phyloP scores from a whole-genome alignment of 2,329 filamentous ascomycete genomes.

The Sphaerulina vaccinii region DNA sequence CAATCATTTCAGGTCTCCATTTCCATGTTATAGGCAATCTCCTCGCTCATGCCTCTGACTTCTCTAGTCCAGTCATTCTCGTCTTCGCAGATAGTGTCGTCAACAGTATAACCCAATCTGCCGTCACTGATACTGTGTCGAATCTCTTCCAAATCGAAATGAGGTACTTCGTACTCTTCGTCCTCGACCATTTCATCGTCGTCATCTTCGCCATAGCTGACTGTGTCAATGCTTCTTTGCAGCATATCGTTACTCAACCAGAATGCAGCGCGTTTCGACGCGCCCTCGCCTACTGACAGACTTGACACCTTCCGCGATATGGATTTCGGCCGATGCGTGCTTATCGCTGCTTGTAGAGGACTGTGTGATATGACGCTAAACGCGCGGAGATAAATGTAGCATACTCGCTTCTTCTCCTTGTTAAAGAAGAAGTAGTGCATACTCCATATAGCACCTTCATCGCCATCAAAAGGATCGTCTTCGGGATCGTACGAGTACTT shows the following conservation, averaged over 20 bases:
- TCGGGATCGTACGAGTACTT: constrained; percentile 88
- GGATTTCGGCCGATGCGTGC: constrained; percentile 44
- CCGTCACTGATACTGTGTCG: constrained; percentile 37
- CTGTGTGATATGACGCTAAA: constrained; percentile 72
- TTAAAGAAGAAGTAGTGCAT: constrained; percentile 98
- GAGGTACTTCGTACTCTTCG: constrained; percentile 37
- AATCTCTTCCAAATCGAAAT: constrained; percentile 39
- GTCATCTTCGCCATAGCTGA: constrained; percentile 35
- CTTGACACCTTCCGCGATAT: constrained; percentile 31
- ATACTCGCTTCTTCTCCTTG: constrained; percentile 84
- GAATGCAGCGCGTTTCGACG: constrained; percentile 78
- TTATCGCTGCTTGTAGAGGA: constrained; percentile 44
- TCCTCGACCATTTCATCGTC: constrained; percentile 36
- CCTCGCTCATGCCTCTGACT: constrained; percentile 34
- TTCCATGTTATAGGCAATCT: constrained; percentile 37
- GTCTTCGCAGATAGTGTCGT: constrained; percentile 25
- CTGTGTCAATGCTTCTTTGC: constrained; percentile 27
- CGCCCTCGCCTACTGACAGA: constrained; percentile 51
- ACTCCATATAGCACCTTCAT: constrained; percentile 92
- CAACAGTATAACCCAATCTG: constrained; percentile 26
- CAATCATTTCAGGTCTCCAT: constrained; percentile 18
- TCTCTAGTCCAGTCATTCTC: constrained; percentile 21
- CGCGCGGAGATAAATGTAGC: constrained; percentile 90
- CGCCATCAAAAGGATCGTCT: constrained; percentile 86
- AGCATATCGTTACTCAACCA: constrained; percentile 72